Conservation (phyloP, 768 basidiomycete species). For the Lactifluus hygrophoroides region DNA sequence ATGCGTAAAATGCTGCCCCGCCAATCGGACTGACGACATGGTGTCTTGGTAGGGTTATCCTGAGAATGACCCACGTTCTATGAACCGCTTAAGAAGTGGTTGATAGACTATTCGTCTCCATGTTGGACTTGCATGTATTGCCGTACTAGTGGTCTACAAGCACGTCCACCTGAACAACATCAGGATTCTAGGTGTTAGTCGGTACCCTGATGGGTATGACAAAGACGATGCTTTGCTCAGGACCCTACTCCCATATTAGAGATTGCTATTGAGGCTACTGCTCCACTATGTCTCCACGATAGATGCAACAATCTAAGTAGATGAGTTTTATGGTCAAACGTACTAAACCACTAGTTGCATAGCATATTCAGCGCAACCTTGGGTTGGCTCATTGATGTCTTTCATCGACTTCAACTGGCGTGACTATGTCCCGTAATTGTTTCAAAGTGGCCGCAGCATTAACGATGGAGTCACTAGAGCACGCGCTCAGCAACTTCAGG, state of each 20-base stretch:
- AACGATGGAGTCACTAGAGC: background rate
- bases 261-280: background rate
- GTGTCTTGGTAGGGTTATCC: too few species aligned
- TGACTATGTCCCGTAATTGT: background rate
- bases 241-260: too few species aligned
- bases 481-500: constrained; percentile 3
- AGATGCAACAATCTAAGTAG: background rate
- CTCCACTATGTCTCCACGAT: background rate
- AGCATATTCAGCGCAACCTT: too few species aligned
- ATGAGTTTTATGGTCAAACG: background rate
- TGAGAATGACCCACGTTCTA: too few species aligned
- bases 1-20: too few species aligned
- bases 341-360: background rate
- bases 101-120: too few species aligned
- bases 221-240: too few species aligned
- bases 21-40: too few species aligned
- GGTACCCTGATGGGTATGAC: too few species aligned
- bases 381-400: background rate
- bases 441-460: background rate
- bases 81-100: too few species aligned
- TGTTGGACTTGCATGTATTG: too few species aligned
- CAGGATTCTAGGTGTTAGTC: too few species aligned
- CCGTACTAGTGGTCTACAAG: background rate
- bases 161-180: background rate
- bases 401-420: background rate